Base-by-base conservation (phyloP, 805 yeast species). In the Teunomyces tritomae region DNA sequence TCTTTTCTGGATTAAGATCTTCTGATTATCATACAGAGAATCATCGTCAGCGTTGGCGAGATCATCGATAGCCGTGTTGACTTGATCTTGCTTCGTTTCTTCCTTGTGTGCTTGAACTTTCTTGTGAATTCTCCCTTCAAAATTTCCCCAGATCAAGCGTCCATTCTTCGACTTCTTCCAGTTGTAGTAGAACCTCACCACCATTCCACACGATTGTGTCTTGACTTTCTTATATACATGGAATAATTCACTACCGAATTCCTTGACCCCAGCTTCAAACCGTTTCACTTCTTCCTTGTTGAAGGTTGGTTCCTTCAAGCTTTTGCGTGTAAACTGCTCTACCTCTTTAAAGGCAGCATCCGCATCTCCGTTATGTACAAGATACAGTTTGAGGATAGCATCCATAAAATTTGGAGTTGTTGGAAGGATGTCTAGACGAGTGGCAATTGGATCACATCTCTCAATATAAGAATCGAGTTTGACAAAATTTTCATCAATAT, bases 161-260 rank as follows among this genome's bases (percentile, higher is more conserved):
- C 97, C 97, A 39, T 75, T 74, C 28, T 78, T 70, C 0, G 96
- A 85, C 63, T 91, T 91, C 65, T 91, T 91, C 98, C 98, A 92
- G 45, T 89, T 69, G 58, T 92, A 92, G 59, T 89, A 92, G 62
- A 77, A 90, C 48, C 97, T 68, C 1, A 92, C 98, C 52, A 90
- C 74, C 84, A 85, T 87, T 0, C 91, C 79, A 47, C 82, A 70
- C 0, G 89, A 71, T 56, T 87, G 95, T 0, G 90, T 77, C 28
- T 77, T 78, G n/a, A 92, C 94, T 48, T 77, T 80, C 59, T 83
- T 79, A 53, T 61, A 80, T 0, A 89, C 91, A 0, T 85, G 89
- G 60, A 81, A 83, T 27, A 94, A 67, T 56, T 91, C 96, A 58
- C 87, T 83, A 4, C 96, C 97, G 59, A 78, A 77, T 47, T 79